A percentile compares a stretch with the other conserved stretches of the same genome.
phyloP scores from a whole-genome alignment of 352 stramenopile species.

The Phytophthora quininea region DNA sequence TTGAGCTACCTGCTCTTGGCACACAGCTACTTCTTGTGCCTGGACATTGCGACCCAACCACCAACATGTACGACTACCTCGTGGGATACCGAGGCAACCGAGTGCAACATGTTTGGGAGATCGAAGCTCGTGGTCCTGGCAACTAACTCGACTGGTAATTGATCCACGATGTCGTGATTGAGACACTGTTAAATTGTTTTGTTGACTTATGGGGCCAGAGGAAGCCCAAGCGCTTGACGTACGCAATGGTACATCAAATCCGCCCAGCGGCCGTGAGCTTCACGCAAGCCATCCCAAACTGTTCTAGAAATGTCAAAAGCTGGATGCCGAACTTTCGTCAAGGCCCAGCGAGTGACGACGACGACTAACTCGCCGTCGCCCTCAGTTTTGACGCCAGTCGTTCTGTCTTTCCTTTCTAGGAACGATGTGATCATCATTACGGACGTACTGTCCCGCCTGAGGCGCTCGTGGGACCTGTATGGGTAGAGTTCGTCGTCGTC shows the following conservation, averaged over 20 bases:
- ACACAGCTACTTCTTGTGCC: slow-evolving; percentile 66
- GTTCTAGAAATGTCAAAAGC: slow-evolving; percentile 15
- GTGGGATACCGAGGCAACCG: slow-evolving; percentile 57
- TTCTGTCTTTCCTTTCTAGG: slow-evolving; percentile 11
- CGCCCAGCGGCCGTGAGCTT: slow-evolving; percentile 29
- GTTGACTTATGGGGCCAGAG: slow-evolving; percentile 14
- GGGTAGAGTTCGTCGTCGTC: slow-evolving; percentile 57
- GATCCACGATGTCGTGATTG: too few species aligned
- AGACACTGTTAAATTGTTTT: too few species aligned
- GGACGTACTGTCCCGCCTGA: slow-evolving; percentile 50
- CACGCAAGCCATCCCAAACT: slow-evolving; percentile 26
- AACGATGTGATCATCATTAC: slow-evolving; percentile 44
- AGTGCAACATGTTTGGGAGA: slow-evolving; percentile 63
- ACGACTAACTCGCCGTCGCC: slow-evolving; percentile 32
- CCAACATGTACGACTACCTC: slow-evolving; percentile 80
- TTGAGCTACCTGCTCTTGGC: slow-evolving; percentile 56
- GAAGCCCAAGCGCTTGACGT: slow-evolving; percentile 32
- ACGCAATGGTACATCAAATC: slow-evolving; percentile 41
- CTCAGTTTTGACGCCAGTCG: slow-evolving; percentile 1
- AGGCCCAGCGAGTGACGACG: slow-evolving; percentile 32
- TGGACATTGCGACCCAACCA: slow-evolving; percentile 76
- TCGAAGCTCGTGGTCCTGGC: slow-evolving; percentile 59
- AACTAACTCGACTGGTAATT: too few species aligned
- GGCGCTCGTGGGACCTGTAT: slow-evolving; percentile 48
- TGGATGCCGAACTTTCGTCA: slow-evolving; percentile 27